A percentile compares a stretch with the other conserved stretches of the same genome.
Conservation (phyloP, 495 filamentous ascomycete species). For the Xylaria longipes region DNA sequence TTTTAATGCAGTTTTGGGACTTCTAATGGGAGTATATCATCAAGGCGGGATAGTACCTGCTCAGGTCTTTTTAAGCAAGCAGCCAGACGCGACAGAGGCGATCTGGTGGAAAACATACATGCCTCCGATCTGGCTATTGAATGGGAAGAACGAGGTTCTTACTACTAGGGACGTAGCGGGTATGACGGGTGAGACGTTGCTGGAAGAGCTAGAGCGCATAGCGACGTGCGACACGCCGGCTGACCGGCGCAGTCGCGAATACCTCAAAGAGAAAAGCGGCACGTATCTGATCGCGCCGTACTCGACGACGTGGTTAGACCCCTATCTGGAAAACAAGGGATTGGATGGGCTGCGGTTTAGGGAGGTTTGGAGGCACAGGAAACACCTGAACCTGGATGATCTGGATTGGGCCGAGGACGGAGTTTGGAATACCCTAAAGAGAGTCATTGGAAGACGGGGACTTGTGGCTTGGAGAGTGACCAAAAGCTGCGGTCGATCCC, state of each 20-base stretch:
- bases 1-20: conserved; percentile 80
- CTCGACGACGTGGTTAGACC: conserved; percentile 76
- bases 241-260: conserved; percentile 55
- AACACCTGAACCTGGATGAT: conserved; percentile 91
- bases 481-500: conserved; percentile 50
- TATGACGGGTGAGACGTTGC: conserved; percentile 65
- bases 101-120: conserved; percentile 99
- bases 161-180: conserved; percentile 86
- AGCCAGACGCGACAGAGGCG: conserved; percentile 68
- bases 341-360: conserved; percentile 60
- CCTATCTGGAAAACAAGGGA: conserved; percentile 57
- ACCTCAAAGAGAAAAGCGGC: conserved; percentile 57
- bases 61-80: conserved; percentile 68
- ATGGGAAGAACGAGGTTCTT: conserved; percentile 71
- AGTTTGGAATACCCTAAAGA: conserved; percentile 70
- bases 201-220: conserved; percentile 62
- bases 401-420: conserved; percentile 89
- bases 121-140: conserved; percentile 90
- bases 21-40: conserved; percentile 91
- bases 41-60: conserved; percentile 90
- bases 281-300: conserved; percentile 72
- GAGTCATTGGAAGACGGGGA: conserved; percentile 82
- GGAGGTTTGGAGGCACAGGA: conserved; percentile 72
- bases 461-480: conserved; percentile 80
- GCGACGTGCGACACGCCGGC: conserved; percentile 64